Base-by-base conservation (phyloP, 768 basidiomycete species). In the Agrocybe chaxingu region DNA sequence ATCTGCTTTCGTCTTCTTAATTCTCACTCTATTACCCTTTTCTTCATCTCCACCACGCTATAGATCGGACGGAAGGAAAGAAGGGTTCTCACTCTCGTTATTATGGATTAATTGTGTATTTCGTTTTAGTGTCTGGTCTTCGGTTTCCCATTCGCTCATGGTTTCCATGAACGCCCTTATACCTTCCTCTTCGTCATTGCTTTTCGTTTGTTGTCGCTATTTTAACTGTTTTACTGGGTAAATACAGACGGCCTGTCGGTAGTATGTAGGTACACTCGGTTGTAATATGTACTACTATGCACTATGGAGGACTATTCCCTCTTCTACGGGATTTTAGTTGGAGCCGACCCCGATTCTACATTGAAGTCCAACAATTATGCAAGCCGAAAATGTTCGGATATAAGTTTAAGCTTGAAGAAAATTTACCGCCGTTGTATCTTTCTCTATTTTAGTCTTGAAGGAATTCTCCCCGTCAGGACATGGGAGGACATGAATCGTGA, bases 171-270 rank as follows among this genome's bases (percentile, higher is more conserved):
- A 24, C 24, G 24, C 47, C 33, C 36, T 55, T 45, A 16, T 42
- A 31, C 32, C 31, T 39, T 42, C 42, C 33, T 34, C 42, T 47
- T 33, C 38, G 40, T 44, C 39, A 48, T 18, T 16, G 37, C 47
- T 19, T 8, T 51, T 43, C 24, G 5, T 40, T 38, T 48, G 45
- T 45, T 49, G 46, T 48, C 47, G 45, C 39, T 24, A 24, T 24
- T 5, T 24, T 24, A 24, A 53, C 39, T 56, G 47, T 47, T 53
- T 57, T 57, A 53, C 55, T 45, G 52, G 52, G 48, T 57, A 50
- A 51, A 53, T 53, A 45, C 52, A 24, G 24, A 24, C 24, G 24
- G 5, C 3, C 24, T 24, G 24, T 24, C 24, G 5, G 24, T 24
- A 24, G 24, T 24, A 24, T 5, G 24, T 24, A 24, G 24, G 24